These are phyloP conservation scores for Pleurotus sapidus DNA, from an alignment of 768 basidiomycete genomes.

Conservation along the genomic window DNA sequence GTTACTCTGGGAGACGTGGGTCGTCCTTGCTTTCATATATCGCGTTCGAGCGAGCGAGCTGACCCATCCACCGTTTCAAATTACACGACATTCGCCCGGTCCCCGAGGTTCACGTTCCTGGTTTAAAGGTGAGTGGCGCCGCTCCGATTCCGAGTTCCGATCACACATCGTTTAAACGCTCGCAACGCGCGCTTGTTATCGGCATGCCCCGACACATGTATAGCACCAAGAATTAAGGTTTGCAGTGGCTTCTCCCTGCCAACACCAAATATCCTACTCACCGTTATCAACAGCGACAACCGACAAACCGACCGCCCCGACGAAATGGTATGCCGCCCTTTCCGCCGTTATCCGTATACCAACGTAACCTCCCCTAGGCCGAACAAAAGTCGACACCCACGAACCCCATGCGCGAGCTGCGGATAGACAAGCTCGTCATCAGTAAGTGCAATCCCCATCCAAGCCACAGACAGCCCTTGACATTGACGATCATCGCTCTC, in stretches of 20 bases:
- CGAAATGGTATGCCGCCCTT: slow-evolving; percentile 2
- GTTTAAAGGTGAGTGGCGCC: too few species aligned
- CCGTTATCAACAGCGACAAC: slow-evolving; percentile 9
- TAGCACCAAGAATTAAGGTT: slow-evolving; percentile 6
- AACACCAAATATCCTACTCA: slow-evolving; percentile 5
- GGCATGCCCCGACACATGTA: slow-evolving; percentile 1
- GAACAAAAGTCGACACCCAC: slow-evolving; percentile 85
- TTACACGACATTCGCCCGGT: too few species aligned
- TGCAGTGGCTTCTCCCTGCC: neutral
- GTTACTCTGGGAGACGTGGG: too few species aligned
- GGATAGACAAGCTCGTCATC: slow-evolving; percentile 98
- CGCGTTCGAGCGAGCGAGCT: too few species aligned
- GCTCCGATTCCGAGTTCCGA: too few species aligned
- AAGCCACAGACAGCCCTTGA: slow-evolving; percentile 1
- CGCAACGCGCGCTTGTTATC: neutral
- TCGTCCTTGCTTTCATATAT: too few species aligned
- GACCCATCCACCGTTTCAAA: neutral
- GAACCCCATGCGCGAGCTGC: slow-evolving; percentile 95
- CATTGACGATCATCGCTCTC: slow-evolving; percentile 12
- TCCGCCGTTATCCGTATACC: neutral
- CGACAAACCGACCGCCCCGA: neutral
- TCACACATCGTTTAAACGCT: too few species aligned
- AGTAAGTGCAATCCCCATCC: slow-evolving; percentile 58
- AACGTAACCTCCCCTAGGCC: slow-evolving; percentile 44
- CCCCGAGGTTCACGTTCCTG: too few species aligned